Evolutionary conservation across 1,284 basidiomycete genomes (phyloP), one percentile per base, ranked within the genome.

Genomic region (Tilletia setariae): DNA sequence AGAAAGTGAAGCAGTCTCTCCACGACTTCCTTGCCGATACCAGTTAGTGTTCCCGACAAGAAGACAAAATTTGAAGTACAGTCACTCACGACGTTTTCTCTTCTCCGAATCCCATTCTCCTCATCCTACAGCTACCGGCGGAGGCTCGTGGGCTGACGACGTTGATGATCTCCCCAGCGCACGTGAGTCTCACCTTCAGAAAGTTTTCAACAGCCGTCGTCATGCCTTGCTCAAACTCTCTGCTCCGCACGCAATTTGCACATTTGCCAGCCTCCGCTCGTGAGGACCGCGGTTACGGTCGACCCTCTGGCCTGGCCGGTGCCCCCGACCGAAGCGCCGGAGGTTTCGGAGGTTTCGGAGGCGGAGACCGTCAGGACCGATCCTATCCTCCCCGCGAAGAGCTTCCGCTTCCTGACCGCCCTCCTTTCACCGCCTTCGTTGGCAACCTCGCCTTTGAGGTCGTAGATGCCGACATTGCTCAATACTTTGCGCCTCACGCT

Each of bases 401-500:
- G 82, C 86, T 98, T 16, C 94, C 96, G 35, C 84, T 98, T 44
- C 96, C 96, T n/a, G 91, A 91, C 63, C 88, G 89, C 72, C 93
- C 96, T 16, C 96, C 96, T 13, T 99, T 89, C 85, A 98, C 94
- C 46, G 94, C 92, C 8, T 98, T 94, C 78, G 87, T 98, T 74
- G 96, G 95, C 68, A 98, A 98, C 84, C 86, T 99, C 65, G 87
- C 93, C 2, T 98, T 97, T 77, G 96, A 98, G 84, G 88, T 93
- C 62, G 89, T 89, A 21, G 94, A 97, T 79, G 82, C 82, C 8
- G 93, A 98, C 76, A 84, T 99, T 51, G 90, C 89, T 68, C 86
- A 86, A 40, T 96, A 94, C 84, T 82, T 83, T 70, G 67, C 75
- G 35, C 76, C 82, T 42, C 65, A 75, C 65, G 75, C 75, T 64